phyloP scores from a whole-genome alignment of 345 rosid genomes.

The Rubroshorea leprosula region DNA sequence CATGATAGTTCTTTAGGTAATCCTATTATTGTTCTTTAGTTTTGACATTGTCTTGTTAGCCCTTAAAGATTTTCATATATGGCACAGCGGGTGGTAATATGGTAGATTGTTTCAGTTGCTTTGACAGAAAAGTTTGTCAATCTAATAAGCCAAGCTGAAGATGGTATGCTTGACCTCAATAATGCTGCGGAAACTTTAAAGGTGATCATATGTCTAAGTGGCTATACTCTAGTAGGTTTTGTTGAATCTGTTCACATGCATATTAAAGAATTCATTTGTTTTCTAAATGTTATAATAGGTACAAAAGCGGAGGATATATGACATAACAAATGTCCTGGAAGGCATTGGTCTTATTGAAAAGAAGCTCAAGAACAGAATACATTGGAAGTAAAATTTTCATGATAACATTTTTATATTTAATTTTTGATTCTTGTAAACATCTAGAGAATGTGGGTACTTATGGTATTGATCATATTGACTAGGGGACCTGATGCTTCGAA shows the following conservation, averaged over 20 bases:
- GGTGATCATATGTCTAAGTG: conserved; percentile 32
- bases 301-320: conserved; percentile 95
- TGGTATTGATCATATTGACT: conserved; percentile 29
- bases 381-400: conserved; percentile 71
- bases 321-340: conserved; percentile 97
- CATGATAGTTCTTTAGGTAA: conserved; percentile 95
- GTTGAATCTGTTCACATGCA: conserved; percentile 1
- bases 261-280: conserved; percentile 1
- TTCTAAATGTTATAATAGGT: conserved; percentile 38
- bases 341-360: conserved; percentile 98
- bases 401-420: conserved; percentile 16
- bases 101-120: conserved; percentile 50
- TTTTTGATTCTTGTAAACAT: conserved; percentile 14
- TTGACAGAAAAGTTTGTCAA: conserved; percentile 85
- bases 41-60: neutral
- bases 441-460: conserved; percentile 22
- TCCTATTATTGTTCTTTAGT: conserved; percentile 6
- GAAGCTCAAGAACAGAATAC: conserved; percentile 84
- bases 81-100: conserved; percentile 10
- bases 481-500: conserved; percentile 72
- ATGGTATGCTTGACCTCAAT: conserved; percentile 86
- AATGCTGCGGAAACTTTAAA: conserved; percentile 88
- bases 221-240: neutral
- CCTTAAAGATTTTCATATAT: conserved; percentile 9
- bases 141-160: conserved; percentile 76